Percentiles rank a stretch among this genome's conserved stretches.
These are phyloP conservation scores for Xenoacremonium recifei DNA, from an alignment of 2,329 filamentous ascomycete genomes.

Conservation along the genomic window DNA sequence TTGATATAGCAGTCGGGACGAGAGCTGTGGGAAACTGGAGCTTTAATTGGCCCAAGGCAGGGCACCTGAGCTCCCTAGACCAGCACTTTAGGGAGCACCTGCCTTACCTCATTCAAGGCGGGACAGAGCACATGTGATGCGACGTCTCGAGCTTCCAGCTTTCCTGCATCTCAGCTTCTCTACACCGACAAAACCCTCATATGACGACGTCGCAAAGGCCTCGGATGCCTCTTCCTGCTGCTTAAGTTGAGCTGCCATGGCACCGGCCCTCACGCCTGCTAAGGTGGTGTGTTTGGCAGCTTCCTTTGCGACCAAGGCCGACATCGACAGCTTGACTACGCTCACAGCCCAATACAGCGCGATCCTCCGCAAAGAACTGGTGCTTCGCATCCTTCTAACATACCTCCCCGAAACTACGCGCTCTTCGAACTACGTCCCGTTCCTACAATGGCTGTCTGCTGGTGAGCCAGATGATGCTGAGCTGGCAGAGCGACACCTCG, in stretches of 20 bases:
- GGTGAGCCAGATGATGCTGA: conserved; percentile 41
- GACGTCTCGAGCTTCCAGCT: no score
- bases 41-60: no score
- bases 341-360: conserved; percentile 57
- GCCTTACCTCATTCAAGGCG: no score
- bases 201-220: conserved; percentile 7
- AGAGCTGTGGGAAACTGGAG: no score
- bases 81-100: no score
- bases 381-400: conserved; percentile 72
- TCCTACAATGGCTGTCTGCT: conserved; percentile 57
- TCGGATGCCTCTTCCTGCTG: not conserved
- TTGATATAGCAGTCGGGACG: no score
- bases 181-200: not conserved
- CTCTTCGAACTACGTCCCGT: conserved; percentile 60
- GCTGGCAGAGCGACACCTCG: conserved; percentile 46
- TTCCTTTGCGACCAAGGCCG: conserved; percentile 63
- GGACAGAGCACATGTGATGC: no score
- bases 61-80: no score
- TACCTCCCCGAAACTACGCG: conserved; percentile 72
- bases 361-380: conserved; percentile 60
- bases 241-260: conserved; percentile 16
- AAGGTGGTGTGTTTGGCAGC: conserved; percentile 73
- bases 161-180: no score
- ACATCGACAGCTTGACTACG: conserved; percentile 60
- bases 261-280: conserved; percentile 51